Percentiles rank a stretch among this genome's conserved stretches.
Evolutionary conservation across 2,329 filamentous ascomycete species (phyloP).

Genomic region (Arthrobotrys megalospora): DNA sequence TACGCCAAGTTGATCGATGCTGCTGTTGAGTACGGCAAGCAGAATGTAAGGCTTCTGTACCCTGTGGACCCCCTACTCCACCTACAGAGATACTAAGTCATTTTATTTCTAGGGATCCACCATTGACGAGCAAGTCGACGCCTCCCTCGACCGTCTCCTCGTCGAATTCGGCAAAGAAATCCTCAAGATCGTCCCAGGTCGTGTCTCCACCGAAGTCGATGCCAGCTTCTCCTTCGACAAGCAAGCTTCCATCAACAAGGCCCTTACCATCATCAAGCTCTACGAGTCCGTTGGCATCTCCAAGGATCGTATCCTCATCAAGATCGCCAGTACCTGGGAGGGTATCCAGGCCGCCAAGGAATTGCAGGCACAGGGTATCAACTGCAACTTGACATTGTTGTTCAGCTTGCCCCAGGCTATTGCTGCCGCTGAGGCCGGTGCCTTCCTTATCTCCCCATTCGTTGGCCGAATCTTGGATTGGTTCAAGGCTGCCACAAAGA

Average conservation of each 20-base stretch:
- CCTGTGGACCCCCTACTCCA: neutral
- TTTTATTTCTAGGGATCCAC: constrained; percentile 71
- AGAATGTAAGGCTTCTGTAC: constrained; percentile 69
- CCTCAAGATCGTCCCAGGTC: constrained; percentile 94
- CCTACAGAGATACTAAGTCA: neutral
- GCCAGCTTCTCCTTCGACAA: constrained; percentile 96
- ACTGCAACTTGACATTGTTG: constrained; percentile 99
- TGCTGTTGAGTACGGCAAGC: constrained; percentile 88
- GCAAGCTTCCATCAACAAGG: constrained; percentile 92
- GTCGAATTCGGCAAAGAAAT: constrained; percentile 99
- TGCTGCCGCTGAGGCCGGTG: constrained; percentile 91
- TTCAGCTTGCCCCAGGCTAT: constrained; percentile 97
- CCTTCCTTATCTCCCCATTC: constrained; percentile 99
- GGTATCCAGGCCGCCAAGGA: constrained; percentile 99
- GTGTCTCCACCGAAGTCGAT: constrained; percentile 99
- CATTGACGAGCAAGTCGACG: constrained; percentile 87
- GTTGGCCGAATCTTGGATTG: constrained; percentile 99
- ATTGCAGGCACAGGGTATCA: constrained; percentile 94
- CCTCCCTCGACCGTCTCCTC: constrained; percentile 90
- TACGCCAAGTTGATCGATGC: constrained; percentile 92
- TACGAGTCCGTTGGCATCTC: constrained; percentile 92
- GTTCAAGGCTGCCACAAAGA: constrained; percentile 97
- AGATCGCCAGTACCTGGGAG: constrained; percentile 99
- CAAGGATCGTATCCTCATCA: constrained; percentile 97
- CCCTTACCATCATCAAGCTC: constrained; percentile 97